Percentiles rank a stretch among this genome's conserved stretches.
These are phyloP conservation scores for Blastobotrys elegans DNA, from an alignment of 1,139 yeast species.

Conservation along the genomic window DNA sequence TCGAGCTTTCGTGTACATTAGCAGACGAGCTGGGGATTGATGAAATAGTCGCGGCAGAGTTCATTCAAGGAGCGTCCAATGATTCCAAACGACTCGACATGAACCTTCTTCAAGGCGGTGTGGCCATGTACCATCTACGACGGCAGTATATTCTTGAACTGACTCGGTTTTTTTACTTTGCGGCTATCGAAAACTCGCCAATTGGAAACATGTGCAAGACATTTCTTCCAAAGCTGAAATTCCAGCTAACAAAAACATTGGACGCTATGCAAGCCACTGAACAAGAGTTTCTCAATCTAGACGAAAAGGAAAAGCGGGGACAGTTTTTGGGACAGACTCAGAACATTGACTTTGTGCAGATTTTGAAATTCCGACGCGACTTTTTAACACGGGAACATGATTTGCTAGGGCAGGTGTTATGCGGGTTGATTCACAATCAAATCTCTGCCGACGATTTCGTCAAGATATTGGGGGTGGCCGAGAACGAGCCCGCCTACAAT, in stretches of 20 bases:
- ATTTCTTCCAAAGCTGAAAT: conserved; percentile 25
- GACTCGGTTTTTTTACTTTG: conserved; percentile 46
- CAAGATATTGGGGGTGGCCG: conserved; percentile 32
- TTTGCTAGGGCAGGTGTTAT: conserved; percentile 56
- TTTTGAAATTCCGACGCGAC: conserved; percentile 54
- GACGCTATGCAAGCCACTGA: conserved; percentile 57
- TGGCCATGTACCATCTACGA: conserved; percentile 64
- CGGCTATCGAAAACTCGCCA: conserved; percentile 14
- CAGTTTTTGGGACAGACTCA: conserved; percentile 48
- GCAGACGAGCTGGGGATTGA: conserved; percentile 69
- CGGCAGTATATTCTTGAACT: conserved; percentile 68
- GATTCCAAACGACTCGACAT: conserved; percentile 48
- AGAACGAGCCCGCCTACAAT: conserved; percentile 46
- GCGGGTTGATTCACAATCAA: conserved; percentile 21
- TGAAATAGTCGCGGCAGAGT: conserved; percentile 58
- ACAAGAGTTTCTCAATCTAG: conserved; percentile 47
- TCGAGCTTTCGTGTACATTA: conserved; percentile 44
- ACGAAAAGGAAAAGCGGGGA: conserved; percentile 64
- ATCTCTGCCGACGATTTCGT: conserved; percentile 40
- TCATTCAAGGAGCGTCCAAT: conserved; percentile 44
- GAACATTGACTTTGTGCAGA: conserved; percentile 48
- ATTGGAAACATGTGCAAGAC: conserved; percentile 19
- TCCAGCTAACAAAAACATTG: conserved; percentile 37
- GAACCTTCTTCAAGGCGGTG: conserved; percentile 59
- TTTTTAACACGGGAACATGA: conserved; percentile 68